These are phyloP conservation scores for rapeseed (Brassica napus) DNA, from an alignment of 345 rosid genomes.

Conservation along the genomic window DNA sequence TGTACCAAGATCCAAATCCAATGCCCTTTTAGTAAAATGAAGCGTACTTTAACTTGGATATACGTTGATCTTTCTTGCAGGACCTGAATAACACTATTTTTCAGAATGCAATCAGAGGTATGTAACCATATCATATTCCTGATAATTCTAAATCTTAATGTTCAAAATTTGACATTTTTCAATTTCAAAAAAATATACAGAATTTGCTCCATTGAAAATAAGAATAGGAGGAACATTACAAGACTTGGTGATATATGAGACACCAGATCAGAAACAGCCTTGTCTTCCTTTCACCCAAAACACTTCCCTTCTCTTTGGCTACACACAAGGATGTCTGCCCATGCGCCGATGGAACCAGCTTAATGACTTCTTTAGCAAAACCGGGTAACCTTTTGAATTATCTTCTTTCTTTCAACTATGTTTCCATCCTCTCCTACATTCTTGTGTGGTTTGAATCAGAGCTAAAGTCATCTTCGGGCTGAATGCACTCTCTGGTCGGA, in stretches of 20 bases:
- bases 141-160: neutral
- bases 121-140: neutral
- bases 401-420: neutral
- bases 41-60: constrained; percentile 3
- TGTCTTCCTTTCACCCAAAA: constrained; percentile 48
- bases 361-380: constrained; percentile 48
- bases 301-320: constrained; percentile 55
- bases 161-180: neutral
- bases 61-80: constrained; percentile 43
- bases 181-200: constrained; percentile 41
- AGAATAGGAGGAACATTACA: constrained; percentile 85
- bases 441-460: constrained; percentile 42
- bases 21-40: neutral
- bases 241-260: constrained; percentile 55
- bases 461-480: constrained; percentile 74
- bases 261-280: constrained; percentile 38
- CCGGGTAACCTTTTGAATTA: constrained; percentile 47
- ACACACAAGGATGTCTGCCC: constrained; percentile 62
- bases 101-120: constrained; percentile 68
- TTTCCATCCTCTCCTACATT: neutral
- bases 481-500: constrained; percentile 67
- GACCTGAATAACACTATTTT: constrained; percentile 57
- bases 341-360: constrained; percentile 74
- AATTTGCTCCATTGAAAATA: constrained; percentile 68
- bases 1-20: neutral